These are phyloP conservation scores for Rheum nobile DNA, from an alignment of 148 eudicot genomes.

Conservation along the genomic window DNA sequence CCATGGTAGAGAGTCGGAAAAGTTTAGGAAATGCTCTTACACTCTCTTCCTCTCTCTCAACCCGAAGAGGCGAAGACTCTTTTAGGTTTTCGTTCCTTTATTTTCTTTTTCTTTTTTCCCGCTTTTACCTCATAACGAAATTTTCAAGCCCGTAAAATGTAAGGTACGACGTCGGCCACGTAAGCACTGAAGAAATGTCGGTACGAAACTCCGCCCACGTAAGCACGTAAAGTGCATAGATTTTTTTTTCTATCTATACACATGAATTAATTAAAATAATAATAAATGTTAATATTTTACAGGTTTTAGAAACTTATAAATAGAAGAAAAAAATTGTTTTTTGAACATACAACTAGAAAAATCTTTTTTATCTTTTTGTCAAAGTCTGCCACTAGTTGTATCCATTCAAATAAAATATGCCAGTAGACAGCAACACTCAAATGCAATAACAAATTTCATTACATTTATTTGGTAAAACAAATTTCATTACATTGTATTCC, in stretches of 20 bases:
- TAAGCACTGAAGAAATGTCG: too few relatives aligned
- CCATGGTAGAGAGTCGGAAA: conserved; percentile 25
- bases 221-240: not conserved
- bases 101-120: not conserved
- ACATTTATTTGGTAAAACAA: too few relatives aligned
- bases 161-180: too few relatives aligned
- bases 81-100: not conserved
- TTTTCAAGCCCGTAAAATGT: not conserved
- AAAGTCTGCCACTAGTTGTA: not conserved
- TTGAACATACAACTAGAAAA: too few relatives aligned
- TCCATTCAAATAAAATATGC: not conserved
- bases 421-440: not conserved
- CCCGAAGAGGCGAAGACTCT: not conserved
- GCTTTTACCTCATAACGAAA: not conserved
- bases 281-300: too few relatives aligned
- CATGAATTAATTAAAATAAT: too few relatives aligned
- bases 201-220: not conserved
- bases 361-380: too few relatives aligned
- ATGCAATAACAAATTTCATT: not conserved
- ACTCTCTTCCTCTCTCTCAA: not conserved
- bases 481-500: too few relatives aligned
- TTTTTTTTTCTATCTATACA: not conserved
- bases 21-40: not conserved
- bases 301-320: too few relatives aligned
- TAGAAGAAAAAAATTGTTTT: too few relatives aligned